phyloP scores from a whole-genome alignment of 139 green algal species.

The Tetraselmis striata region DNA sequence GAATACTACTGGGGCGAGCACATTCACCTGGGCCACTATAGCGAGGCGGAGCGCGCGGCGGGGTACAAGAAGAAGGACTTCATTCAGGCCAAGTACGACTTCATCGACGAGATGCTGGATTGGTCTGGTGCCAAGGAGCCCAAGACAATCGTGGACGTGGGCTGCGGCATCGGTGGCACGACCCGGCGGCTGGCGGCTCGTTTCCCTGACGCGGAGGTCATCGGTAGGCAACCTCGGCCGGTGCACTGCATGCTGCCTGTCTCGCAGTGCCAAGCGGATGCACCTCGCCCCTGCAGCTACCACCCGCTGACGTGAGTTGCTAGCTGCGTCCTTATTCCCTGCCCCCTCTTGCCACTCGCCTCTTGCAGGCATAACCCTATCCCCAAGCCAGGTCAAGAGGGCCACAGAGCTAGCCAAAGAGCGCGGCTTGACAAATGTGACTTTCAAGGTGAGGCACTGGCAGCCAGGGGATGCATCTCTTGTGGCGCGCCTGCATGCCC shows the following conservation, averaged over 20 bases:
- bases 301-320: constrained; percentile 3
- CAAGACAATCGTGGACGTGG: constrained; percentile 78
- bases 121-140: constrained; percentile 40
- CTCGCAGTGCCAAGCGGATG: too few species aligned
- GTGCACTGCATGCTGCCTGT: too few species aligned
- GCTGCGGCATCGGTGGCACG: constrained; percentile 89
- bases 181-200: constrained; percentile 71
- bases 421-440: constrained; percentile 61
- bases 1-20: constrained; percentile 94
- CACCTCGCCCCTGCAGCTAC: too few species aligned
- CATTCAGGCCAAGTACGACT: constrained; percentile 84
- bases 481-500: too few species aligned
- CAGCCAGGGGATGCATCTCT: too few species aligned
- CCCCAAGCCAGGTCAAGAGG: constrained; percentile 72
- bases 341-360: neutral
- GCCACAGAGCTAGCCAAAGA: constrained; percentile 75
- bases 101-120: constrained; percentile 80
- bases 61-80: constrained; percentile 88
- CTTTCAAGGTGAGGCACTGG: constrained; percentile 39
- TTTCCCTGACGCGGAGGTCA: constrained; percentile 61
- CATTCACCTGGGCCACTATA: constrained; percentile 94
- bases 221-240: too few species aligned
- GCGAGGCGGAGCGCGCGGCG: constrained; percentile 50
- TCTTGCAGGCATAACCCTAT: constrained; percentile 82
- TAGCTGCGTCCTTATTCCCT: neutral